phyloP scores from a whole-genome alignment of 257 asterid species.

The Asclepias syriaca region DNA sequence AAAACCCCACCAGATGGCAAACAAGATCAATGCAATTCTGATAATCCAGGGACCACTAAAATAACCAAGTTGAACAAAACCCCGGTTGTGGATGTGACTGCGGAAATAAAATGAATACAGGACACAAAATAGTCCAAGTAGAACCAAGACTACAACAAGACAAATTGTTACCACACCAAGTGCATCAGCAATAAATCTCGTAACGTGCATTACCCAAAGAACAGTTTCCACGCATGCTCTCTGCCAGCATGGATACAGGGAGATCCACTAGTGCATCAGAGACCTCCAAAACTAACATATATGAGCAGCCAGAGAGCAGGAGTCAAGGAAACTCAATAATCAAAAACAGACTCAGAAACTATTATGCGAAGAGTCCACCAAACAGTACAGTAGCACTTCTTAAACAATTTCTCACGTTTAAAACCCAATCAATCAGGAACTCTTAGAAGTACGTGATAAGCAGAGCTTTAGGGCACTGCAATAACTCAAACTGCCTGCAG shows the following conservation, averaged over 20 bases:
- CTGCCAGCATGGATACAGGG: conserved; percentile 57
- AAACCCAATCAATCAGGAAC: not conserved
- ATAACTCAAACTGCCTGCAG: conserved; percentile 10
- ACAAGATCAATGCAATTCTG: conserved; percentile 44
- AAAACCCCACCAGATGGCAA: conserved; percentile 67
- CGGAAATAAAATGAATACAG: conserved; percentile 55
- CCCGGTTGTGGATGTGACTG: conserved; percentile 41
- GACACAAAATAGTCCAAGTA: conserved; percentile 55
- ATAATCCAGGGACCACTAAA: conserved; percentile 83
- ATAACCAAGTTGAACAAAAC: conserved; percentile 46
- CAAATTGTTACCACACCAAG: conserved; percentile 79
- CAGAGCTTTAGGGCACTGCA: not conserved
- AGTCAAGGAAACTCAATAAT: not conserved
- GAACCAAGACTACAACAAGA: conserved; percentile 58
- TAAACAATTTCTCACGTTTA: not conserved
- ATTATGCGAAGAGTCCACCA: not conserved
- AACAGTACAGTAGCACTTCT: conserved; percentile 4
- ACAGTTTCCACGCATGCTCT: conserved; percentile 86
- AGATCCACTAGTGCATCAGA: conserved; percentile 24
- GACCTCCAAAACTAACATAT: conserved; percentile 28
- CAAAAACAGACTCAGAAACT: conserved; percentile 1
- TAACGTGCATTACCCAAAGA: conserved; percentile 87
- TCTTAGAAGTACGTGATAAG: not conserved
- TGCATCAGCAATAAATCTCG: conserved; percentile 76
- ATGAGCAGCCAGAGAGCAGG: not conserved